Evolutionary conservation across 768 basidiomycete genomes (phyloP).

Genomic region (Tulasnella sp.): DNA sequence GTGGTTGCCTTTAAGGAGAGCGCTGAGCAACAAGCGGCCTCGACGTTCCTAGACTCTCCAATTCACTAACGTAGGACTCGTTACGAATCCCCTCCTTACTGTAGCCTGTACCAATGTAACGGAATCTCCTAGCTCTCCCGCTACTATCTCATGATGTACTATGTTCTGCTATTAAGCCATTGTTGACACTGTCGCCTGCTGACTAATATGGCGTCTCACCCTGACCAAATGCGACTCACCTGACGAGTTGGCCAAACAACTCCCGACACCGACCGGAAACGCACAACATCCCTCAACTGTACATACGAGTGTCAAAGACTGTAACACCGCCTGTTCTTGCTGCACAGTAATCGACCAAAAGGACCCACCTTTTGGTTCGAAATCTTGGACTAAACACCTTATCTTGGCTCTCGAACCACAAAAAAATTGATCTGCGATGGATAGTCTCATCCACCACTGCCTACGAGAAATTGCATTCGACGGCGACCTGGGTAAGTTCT

Average conservation of each 20-base stretch:
- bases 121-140: neutral
- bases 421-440: slow-evolving; percentile 38
- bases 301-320: neutral
- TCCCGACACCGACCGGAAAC: neutral
- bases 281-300: neutral
- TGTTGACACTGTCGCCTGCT: neutral
- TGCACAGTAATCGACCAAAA: neutral
- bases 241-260: neutral
- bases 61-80: neutral
- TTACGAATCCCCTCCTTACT: neutral
- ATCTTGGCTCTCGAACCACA: neutral
- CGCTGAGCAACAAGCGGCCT: slow-evolving; percentile 7
- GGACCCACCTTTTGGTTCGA: neutral
- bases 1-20: slow-evolving; percentile 66
- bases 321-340: neutral
- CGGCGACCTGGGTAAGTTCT: slow-evolving; percentile 70
- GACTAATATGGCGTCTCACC: neutral
- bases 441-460: slow-evolving; percentile 75
- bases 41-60: slow-evolving; percentile 2
- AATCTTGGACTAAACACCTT: neutral
- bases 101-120: neutral
- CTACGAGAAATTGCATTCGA: slow-evolving; percentile 82
- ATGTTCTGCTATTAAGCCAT: neutral
- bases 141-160: neutral
- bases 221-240: neutral